Percentiles rank a stretch among this genome's conserved stretches.
phyloP scores from a whole-genome alignment of 148 eudicot genomes.

The Nepenthes gracilis region DNA sequence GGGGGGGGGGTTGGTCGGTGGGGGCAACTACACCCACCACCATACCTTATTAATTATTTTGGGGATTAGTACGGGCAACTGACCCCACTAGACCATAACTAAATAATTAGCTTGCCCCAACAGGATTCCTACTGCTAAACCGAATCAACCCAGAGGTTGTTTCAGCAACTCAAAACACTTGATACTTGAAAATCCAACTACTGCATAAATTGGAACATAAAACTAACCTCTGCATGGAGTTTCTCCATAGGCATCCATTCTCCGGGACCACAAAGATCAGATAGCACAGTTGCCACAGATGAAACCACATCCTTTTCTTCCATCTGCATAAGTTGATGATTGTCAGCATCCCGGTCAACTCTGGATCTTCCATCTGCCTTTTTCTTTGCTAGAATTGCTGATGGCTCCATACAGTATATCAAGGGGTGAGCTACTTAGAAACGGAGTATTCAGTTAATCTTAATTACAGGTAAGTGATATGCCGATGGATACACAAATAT shows the following conservation, averaged over 20 bases:
- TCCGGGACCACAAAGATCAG: conserved; percentile 88
- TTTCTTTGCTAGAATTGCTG: conserved; percentile 31
- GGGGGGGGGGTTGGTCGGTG: too few relatives aligned
- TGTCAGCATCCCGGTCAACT: conserved; percentile 65
- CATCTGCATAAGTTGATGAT: conserved; percentile 59
- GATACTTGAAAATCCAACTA: background rate
- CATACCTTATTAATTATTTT: too few relatives aligned
- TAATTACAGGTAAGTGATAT: too few relatives aligned
- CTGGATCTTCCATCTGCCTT: conserved; percentile 66
- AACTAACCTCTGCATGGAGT: conserved; percentile 73
- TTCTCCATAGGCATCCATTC: conserved; percentile 98
- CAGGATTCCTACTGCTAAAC: too few relatives aligned
- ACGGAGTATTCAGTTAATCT: background rate
- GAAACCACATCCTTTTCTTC: conserved; percentile 89
- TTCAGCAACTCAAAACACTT: too few relatives aligned
- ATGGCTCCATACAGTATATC: background rate
- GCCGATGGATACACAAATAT: too few relatives aligned
- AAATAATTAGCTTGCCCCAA: too few relatives aligned
- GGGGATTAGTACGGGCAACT: too few relatives aligned
- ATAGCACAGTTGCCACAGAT: conserved; percentile 70
- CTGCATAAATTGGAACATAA: background rate
- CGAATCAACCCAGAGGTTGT: too few relatives aligned
- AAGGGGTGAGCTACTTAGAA: background rate
- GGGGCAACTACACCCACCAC: too few relatives aligned
- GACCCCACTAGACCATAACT: too few relatives aligned